These are phyloP conservation scores for Scedosporium aurantiacum DNA, from an alignment of 2,329 filamentous ascomycete species.

Conservation along the genomic window DNA sequence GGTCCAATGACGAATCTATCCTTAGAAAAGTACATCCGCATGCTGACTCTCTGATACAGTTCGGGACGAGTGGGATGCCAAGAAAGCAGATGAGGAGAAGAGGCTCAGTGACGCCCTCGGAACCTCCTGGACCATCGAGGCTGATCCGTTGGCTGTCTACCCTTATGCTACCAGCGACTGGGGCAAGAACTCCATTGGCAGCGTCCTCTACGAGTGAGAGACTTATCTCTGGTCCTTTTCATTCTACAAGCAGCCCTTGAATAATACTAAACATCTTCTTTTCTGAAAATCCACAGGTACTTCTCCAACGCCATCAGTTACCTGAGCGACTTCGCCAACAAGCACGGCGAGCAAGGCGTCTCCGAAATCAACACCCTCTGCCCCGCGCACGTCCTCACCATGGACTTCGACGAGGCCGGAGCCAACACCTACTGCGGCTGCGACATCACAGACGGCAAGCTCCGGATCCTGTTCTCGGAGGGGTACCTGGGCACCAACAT, in stretches of 20 bases:
- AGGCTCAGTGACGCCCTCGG: constrained; percentile 33
- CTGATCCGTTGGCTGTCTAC: constrained; percentile 34
- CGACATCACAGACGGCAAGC: constrained; percentile 31
- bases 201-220: constrained; percentile 31
- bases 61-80: constrained; percentile 40
- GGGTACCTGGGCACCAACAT: constrained; percentile 34
- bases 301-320: constrained; percentile 28
- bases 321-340: constrained; percentile 26
- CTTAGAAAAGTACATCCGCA: not conserved
- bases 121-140: constrained; percentile 37
- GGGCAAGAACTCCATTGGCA: constrained; percentile 29
- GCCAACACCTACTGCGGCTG: constrained; percentile 32
- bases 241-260: not conserved
- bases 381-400: constrained; percentile 29
- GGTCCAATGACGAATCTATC: not conserved
- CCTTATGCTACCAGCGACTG: constrained; percentile 32
- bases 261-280: not conserved
- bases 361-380: constrained; percentile 37
- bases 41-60: constrained; percentile 21
- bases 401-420: constrained; percentile 33
- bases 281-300: constrained; percentile 29
- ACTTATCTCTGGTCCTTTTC: not conserved
- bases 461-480: constrained; percentile 36
- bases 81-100: constrained; percentile 31
- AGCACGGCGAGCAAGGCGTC: constrained; percentile 25